Conservation (phyloP, 2,329 filamentous ascomycete species). For the Aspergillus eucalypticola region DNA sequence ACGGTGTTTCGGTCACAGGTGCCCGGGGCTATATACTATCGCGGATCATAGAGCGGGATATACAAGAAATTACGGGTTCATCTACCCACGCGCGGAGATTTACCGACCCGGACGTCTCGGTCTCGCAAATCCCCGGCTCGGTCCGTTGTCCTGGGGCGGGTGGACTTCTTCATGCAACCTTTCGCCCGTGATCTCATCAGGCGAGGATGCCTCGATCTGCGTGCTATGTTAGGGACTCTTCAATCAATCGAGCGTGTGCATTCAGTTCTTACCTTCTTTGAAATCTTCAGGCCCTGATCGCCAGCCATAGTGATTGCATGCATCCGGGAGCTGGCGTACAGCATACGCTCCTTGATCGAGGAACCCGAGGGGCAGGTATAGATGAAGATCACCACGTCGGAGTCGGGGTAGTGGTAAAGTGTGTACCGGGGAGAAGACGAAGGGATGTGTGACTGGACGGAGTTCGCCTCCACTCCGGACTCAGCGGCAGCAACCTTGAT, state of each 20-base stretch:
- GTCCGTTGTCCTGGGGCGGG: slow-evolving; percentile 49
- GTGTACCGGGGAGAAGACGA: slow-evolving; percentile 59
- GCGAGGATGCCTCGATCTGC: slow-evolving; percentile 60
- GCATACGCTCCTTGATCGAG: slow-evolving; percentile 66
- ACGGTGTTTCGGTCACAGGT: background rate
- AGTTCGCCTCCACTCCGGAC: slow-evolving; percentile 44
- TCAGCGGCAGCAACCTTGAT: slow-evolving; percentile 53
- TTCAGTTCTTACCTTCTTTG: slow-evolving; percentile 52
- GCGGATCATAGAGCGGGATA: slow-evolving; percentile 1
- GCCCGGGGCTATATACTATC: slow-evolving; percentile 12
- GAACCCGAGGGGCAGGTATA: slow-evolving; percentile 63
- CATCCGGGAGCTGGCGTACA: slow-evolving; percentile 61
- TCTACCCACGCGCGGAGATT: slow-evolving; percentile 11
- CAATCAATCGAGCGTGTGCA: slow-evolving; percentile 7
- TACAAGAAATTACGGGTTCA: background rate
- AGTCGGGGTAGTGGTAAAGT: slow-evolving; percentile 58
- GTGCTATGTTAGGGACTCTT: slow-evolving; percentile 20
- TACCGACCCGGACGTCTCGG: slow-evolving; percentile 62
- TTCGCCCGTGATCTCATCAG: slow-evolving; percentile 57
- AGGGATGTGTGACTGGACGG: slow-evolving; percentile 52
- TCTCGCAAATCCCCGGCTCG: slow-evolving; percentile 60
- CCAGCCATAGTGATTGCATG: slow-evolving; percentile 57
- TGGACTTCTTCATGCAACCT: slow-evolving; percentile 57
- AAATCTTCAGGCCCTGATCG: slow-evolving; percentile 57
- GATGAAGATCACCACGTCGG: slow-evolving; percentile 58